These are phyloP conservation scores for Microbotryum scabiosae DNA, from an alignment of 1,284 basidiomycete species.

Conservation along the genomic window DNA sequence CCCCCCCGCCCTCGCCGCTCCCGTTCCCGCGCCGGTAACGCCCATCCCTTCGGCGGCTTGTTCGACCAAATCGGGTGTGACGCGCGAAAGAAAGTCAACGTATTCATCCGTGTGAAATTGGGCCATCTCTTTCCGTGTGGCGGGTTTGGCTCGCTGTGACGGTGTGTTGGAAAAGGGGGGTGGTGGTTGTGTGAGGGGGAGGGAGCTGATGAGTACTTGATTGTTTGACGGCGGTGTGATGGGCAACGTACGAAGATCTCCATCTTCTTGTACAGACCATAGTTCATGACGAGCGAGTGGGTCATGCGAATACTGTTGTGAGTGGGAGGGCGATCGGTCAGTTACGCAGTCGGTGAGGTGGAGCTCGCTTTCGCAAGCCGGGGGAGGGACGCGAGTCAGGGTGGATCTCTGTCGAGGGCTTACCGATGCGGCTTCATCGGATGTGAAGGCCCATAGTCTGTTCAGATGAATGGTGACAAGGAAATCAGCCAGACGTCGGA, in stretches of 20 bases:
- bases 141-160: slow-evolving; percentile 89
- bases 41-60: slow-evolving; percentile 19
- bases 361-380: not conserved
- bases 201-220: not conserved
- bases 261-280: slow-evolving; percentile 54
- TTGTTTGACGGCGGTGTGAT: not conserved
- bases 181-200: not conserved
- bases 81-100: slow-evolving; percentile 75
- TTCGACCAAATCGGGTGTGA: slow-evolving; percentile 55
- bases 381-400: not conserved
- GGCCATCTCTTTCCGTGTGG: slow-evolving; percentile 95
- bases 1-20: slow-evolving; percentile 21
- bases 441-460: slow-evolving; percentile 27
- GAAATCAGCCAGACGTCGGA: not conserved
- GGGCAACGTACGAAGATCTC: slow-evolving; percentile 40
- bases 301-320: slow-evolving; percentile 82
- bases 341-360: not conserved
- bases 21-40: slow-evolving; percentile 1
- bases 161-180: not conserved
- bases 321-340: slow-evolving; percentile 43
- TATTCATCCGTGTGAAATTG: slow-evolving; percentile 93
- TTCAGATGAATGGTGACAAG: not conserved
- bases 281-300: slow-evolving; percentile 99
- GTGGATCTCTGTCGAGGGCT: not conserved
- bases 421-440: slow-evolving; percentile 16